A percentile compares a stretch with the other conserved stretches of the same genome.
Evolutionary conservation across 108 stramenopile genomes (phyloP).

Genomic region (Cyclotella baltica): DNA sequence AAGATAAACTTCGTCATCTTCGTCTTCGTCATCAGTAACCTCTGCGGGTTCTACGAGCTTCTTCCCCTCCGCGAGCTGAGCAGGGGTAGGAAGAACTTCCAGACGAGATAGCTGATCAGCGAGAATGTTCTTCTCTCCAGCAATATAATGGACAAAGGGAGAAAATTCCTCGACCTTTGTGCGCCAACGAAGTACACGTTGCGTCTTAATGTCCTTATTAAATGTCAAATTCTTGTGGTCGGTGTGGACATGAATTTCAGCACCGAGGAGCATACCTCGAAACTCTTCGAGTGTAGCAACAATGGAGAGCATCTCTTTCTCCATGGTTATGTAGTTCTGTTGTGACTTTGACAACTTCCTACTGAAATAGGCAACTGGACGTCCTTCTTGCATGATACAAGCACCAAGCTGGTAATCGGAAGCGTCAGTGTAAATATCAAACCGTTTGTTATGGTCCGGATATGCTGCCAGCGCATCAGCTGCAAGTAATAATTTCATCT

Average conservation of each 20-base stretch:
- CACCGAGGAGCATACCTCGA: constrained; percentile 9
- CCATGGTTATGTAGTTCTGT: constrained; percentile 31
- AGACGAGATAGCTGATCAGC: constrained; percentile 23
- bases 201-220: constrained; percentile 24
- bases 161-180: constrained; percentile 49
- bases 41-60: constrained; percentile 12
- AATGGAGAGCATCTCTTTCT: constrained; percentile 36
- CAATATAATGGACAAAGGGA: constrained; percentile 38
- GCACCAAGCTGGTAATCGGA: constrained; percentile 38
- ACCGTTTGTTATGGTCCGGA: constrained; percentile 52
- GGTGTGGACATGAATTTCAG: constrained; percentile 42
- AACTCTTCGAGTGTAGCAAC: constrained; percentile 39
- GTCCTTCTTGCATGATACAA: constrained; percentile 20
- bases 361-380: constrained; percentile 36
- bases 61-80: constrained; percentile 23
- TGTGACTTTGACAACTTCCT: constrained; percentile 31
- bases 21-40: constrained; percentile 2
- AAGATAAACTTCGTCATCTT: constrained; percentile 1
- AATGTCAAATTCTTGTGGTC: constrained; percentile 54
- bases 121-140: constrained; percentile 45
- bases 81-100: neutral
- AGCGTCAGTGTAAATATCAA: constrained; percentile 52
- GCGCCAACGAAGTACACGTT: constrained; percentile 57
- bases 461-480: constrained; percentile 39
- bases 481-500: constrained; percentile 31